Evolutionary conservation across 2,329 filamentous ascomycete genomes (phyloP).

Genomic region (Grosmannia serpens): DNA sequence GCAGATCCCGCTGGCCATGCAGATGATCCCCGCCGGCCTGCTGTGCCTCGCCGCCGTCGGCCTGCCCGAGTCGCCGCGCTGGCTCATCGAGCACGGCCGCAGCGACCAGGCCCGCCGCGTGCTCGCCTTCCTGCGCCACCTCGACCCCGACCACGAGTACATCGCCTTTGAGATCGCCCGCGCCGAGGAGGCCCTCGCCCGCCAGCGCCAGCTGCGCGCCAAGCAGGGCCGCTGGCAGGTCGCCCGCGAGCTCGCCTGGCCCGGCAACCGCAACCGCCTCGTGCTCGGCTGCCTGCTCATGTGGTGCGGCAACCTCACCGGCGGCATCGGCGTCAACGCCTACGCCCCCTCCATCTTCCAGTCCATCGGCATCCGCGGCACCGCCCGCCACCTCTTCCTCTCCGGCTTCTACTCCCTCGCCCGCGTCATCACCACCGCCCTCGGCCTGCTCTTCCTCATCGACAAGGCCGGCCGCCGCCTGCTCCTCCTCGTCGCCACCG

Average conservation of each 20-base stretch:
- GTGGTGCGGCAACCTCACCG: conserved; percentile 31
- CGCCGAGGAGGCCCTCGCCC: conserved; percentile 48
- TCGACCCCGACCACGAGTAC: conserved; percentile 44
- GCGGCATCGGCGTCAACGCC: conserved; percentile 56
- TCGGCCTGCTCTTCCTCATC: conserved; percentile 1
- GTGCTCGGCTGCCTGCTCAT: conserved; percentile 44
- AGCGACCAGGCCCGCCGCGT: conserved; percentile 27
- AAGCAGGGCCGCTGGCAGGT: conserved; percentile 24
- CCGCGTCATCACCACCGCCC: conserved; percentile 7
- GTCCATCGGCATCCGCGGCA: conserved; percentile 43
- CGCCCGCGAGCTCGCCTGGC: conserved; percentile 28
- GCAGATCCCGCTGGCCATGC: conserved; percentile 31
- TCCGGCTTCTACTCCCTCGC: conserved; percentile 39
- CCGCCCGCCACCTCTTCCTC: conserved; percentile 39
- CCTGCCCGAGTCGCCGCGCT: conserved; percentile 27
- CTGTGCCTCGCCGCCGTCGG: conserved; percentile 15
- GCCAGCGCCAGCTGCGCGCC: conserved; percentile 58
- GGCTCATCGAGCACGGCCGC: conserved; percentile 22
- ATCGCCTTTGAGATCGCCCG: conserved; percentile 27
- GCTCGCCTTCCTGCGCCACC: conserved; percentile 27
- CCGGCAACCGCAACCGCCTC: conserved; percentile 22
- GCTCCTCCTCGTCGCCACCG: conserved; percentile 13
- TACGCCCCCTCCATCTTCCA: conserved; percentile 52
- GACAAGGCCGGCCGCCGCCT: conserved; percentile 14
- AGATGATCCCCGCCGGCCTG: conserved; percentile 25